Base-by-base conservation (phyloP, 441 rosid genomes). In the Euphorbia schlechtendalii region DNA sequence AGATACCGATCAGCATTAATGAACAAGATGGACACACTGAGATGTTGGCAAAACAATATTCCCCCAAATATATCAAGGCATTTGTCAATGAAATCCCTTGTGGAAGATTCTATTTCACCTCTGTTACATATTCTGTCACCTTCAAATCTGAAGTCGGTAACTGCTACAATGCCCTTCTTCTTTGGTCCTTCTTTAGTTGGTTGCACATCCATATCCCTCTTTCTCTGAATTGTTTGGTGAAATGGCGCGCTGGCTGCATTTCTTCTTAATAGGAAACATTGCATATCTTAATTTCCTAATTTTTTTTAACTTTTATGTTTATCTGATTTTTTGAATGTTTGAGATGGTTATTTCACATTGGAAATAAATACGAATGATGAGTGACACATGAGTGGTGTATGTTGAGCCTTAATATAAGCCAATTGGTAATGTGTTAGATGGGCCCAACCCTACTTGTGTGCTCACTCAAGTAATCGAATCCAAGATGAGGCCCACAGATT, bases 71-170 rank as follows among this genome's bases (percentile, higher is more conserved):
- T 95, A 72, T 85, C 88, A 51, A 85, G 99, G 77, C 98, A 95
- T 81, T 80, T 95, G 68, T 86, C 97, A 14, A 73, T 73, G 52
- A 82, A 81, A 69, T 82, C 93, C 38, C 80, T 87, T 52, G 84
- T 86, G 56, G 93, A 89, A 78, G 97, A 92, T 65, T 78, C 85
- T 43, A 70, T 88, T 69, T 89, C 98, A 74, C 83, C 82, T 20
- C 73, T 92, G 71, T 65, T 95, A 75, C 97, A 83, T 80, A 82
- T 95, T 70, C 76, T 92, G 63, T 85, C 98, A 61, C 98, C 97
- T 46, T 80, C 93, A 74, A 83, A 77, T 72, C 77, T 95, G 65
- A 88, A 86, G 74, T 93, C 96, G 80, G 99, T 92, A 83, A 77
- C 73, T 70, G 17, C 43, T 22, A 18, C 43, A 66, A 46, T 67